Percentiles rank a stretch among this genome's conserved stretches.
Conservation (phyloP, 139 green algal species). For the Astrephomene gubernaculifera region DNA sequence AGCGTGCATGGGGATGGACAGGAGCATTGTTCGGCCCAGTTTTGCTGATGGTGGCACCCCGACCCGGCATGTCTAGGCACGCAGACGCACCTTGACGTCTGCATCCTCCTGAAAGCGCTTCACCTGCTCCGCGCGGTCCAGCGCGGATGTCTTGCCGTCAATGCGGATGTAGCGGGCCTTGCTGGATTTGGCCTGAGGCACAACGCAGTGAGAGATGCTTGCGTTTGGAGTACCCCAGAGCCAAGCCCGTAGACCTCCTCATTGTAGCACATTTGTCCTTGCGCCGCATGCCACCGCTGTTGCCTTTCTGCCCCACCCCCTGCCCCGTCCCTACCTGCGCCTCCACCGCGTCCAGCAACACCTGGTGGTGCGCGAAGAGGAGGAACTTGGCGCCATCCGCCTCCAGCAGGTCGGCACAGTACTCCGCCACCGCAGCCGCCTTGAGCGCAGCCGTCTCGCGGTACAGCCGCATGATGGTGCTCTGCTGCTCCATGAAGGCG, state of each 20-base stretch:
- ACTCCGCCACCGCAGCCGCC: constrained; percentile 60
- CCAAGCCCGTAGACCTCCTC: too few relatives aligned
- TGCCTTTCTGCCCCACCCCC: too few relatives aligned
- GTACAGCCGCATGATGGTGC: constrained; percentile 77
- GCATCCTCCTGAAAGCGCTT: constrained; percentile 69
- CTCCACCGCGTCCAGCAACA: constrained; percentile 84
- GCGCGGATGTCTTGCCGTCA: constrained; percentile 73
- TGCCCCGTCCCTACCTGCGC: constrained; percentile 11
- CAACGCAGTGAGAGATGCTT: too few relatives aligned
- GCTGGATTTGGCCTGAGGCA: neutral
- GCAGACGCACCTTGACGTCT: constrained; percentile 50
- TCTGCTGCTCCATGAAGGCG: constrained; percentile 48
- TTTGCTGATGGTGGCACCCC: too few relatives aligned
- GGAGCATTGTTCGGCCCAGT: too few relatives aligned
- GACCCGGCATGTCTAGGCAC: too few relatives aligned
- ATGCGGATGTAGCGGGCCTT: constrained; percentile 86
- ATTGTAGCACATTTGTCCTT: too few relatives aligned
- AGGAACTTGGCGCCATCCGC: constrained; percentile 87
- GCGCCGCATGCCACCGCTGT: too few relatives aligned
- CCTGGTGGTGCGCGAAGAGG: constrained; percentile 94
- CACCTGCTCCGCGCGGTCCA: constrained; percentile 62
- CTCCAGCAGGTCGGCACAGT: constrained; percentile 67
- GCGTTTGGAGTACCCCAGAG: too few relatives aligned
- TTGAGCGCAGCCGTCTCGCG: constrained; percentile 77
- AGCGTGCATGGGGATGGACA: too few relatives aligned